Evolutionary conservation across 2,329 filamentous ascomycete genomes (phyloP), one percentile per base, ranked within the genome.

Genomic region (Sporothrix schenckii): DNA sequence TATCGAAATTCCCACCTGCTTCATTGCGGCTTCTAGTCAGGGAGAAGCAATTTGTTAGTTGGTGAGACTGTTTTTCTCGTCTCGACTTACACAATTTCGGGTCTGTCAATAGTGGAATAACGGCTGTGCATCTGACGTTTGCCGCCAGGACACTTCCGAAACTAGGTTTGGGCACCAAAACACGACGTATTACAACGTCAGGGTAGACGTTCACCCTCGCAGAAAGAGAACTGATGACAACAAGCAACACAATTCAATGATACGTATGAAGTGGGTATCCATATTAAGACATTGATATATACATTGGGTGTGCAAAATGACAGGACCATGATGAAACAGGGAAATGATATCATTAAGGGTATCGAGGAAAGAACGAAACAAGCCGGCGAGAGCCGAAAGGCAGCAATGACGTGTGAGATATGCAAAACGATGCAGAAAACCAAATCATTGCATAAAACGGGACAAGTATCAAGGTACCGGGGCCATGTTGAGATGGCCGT

Each of bases 401-500:
- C n/a, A 30, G 21, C 11, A 27, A 30, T 34, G 27, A 63, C 6
- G 34, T 11, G 30, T 16, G 16, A 44, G 19, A 41, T 54, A 14
- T 30, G 47, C n/a, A 49, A 19, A 66, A 14, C 14, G 44, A 49
- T 19, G 19, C 49, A n/a, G 30, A 3, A 16, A 53, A 53, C 39
- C 24, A 56, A 4, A n/a, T 13, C 53, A 19, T 47, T 10, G 11
- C 27, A 58, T 2, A 27, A 56, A 19, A 41, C 49, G 60, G 19
- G 19, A 16, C 44, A 3, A 34, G 4, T 34, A 44, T 41, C 34
- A 39, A 54, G 14, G 53, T 3, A 19, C 49, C 52, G 41, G 60
- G 53, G 67, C 53, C 54, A 68, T 67, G 63, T 50, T 70, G 61
- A 65, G 34, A 63, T 65, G 49, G 68, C 13, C 30, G 16, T 6